phyloP scores from a whole-genome alignment of 2,329 filamentous ascomycete species.

The Diaporthe citriasiana region DNA sequence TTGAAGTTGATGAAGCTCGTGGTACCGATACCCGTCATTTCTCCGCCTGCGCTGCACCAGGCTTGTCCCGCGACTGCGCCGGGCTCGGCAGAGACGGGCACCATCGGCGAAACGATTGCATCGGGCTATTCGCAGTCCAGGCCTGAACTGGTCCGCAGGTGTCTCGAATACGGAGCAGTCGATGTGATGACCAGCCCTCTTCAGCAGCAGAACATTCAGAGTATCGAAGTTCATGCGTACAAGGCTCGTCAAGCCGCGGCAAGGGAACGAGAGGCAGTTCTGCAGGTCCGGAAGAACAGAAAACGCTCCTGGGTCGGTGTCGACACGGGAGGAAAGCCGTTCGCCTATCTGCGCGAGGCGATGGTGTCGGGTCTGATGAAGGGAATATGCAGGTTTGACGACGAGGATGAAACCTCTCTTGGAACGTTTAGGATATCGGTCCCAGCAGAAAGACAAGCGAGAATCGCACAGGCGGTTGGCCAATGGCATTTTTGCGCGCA shows the following conservation, averaged over 20 bases:
- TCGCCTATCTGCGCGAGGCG: conserved; percentile 89
- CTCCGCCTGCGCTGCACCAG: conserved; percentile 32
- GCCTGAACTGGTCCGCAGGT: conserved; percentile 62
- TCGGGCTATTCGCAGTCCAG: conserved; percentile 24
- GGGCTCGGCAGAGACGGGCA: conserved; percentile 13
- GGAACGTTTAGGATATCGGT: conserved; percentile 68
- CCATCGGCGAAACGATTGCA: conserved; percentile 24
- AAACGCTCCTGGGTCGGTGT: conserved; percentile 95
- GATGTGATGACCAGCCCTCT: conserved; percentile 89
- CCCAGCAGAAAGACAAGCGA: conserved; percentile 72
- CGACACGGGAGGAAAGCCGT: conserved; percentile 82
- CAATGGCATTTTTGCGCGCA: conserved; percentile 93
- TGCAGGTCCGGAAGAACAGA: conserved; percentile 80
- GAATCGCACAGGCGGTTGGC: conserved; percentile 78
- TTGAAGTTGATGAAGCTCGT: conserved; percentile 69
- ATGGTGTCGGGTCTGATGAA: conserved; percentile 95
- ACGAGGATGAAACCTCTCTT: conserved; percentile 65
- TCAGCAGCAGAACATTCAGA: conserved; percentile 78
- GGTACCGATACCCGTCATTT: conserved; percentile 68
- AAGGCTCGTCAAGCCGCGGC: conserved; percentile 82
- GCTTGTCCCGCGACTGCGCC: conserved; percentile 24
- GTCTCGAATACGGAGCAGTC: conserved; percentile 86
- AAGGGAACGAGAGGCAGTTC: conserved; percentile 78
- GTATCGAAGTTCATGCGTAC: conserved; percentile 86
- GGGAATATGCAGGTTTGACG: conserved; percentile 81